phyloP scores from a whole-genome alignment of 768 basidiomycete genomes.

The Boletales sp. region DNA sequence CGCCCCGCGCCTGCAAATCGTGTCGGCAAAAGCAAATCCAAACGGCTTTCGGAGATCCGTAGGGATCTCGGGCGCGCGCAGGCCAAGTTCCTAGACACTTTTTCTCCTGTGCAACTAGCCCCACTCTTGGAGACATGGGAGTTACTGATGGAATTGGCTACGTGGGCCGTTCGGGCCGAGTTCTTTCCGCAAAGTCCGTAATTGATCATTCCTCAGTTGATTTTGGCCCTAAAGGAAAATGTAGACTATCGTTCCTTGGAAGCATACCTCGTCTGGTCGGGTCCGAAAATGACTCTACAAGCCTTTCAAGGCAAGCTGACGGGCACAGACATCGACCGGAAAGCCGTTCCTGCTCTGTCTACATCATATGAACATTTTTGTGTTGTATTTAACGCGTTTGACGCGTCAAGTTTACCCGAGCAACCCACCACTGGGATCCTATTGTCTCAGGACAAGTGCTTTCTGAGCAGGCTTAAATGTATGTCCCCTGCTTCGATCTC shows the following conservation, averaged over 20 bases:
- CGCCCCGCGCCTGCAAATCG: constrained; percentile 9
- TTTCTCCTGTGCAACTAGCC: background rate
- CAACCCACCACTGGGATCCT: background rate
- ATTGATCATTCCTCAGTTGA: background rate
- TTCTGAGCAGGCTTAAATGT: constrained; percentile 1
- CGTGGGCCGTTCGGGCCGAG: constrained; percentile 7
- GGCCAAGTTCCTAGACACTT: constrained; percentile 7
- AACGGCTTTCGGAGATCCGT: constrained; percentile 1
- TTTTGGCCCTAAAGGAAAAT: background rate
- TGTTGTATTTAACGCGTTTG: background rate
- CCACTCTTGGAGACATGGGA: constrained; percentile 7
- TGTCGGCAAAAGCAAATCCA: constrained; percentile 8
- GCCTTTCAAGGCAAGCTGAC: constrained; percentile 11
- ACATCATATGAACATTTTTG: constrained; percentile 10
- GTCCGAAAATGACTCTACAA: constrained; percentile 3
- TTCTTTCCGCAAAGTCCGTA: constrained; percentile 6
- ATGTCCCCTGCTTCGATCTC: background rate
- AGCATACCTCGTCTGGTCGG: constrained; percentile 15
- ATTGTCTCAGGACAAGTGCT: background rate
- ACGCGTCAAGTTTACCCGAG: background rate
- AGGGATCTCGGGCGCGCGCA: constrained; percentile 1
- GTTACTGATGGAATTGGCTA: constrained; percentile 8
- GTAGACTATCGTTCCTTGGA: constrained; percentile 1
- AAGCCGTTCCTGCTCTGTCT: constrained; percentile 3
- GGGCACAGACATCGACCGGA: constrained; percentile 9